These are phyloP conservation scores for Pythium oligandrum DNA, from an alignment of 352 stramenopile genomes.

Conservation along the genomic window DNA sequence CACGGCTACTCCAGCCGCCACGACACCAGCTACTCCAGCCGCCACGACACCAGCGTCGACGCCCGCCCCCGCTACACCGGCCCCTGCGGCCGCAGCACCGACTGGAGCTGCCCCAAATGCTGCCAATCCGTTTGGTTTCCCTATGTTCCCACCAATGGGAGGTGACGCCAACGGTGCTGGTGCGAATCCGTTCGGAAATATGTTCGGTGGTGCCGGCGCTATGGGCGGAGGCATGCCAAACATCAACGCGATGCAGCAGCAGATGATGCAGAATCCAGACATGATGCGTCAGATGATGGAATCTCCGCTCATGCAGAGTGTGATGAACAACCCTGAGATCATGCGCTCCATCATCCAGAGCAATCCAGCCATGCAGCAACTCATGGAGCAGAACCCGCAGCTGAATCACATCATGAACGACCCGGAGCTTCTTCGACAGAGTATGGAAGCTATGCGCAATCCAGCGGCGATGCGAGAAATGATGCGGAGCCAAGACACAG, in stretches of 20 bases:
- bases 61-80: conserved; percentile 13
- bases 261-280: conserved; percentile 85
- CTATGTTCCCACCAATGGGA: conserved; percentile 32
- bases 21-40: conserved; percentile 9
- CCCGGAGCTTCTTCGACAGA: conserved; percentile 92
- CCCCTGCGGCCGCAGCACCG: conserved; percentile 5
- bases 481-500: conserved; percentile 97
- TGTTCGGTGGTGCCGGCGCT: conserved; percentile 27
- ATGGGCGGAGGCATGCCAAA: conserved; percentile 35
- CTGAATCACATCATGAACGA: conserved; percentile 95
- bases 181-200: conserved; percentile 55
- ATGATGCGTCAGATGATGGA: conserved; percentile 89
- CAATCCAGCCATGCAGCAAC: conserved; percentile 94
- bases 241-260: conserved; percentile 85
- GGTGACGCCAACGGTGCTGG: conserved; percentile 11
- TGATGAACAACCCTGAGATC: conserved; percentile 95
- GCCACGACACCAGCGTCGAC: conserved; percentile 13
- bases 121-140: conserved; percentile 50
- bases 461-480: conserved; percentile 94
- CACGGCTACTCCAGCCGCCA: conserved; percentile 11
- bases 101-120: conserved; percentile 10
- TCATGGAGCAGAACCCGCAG: conserved; percentile 95
- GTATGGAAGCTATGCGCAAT: conserved; percentile 97
- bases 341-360: conserved; percentile 94
- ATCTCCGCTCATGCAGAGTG: conserved; percentile 87